Base-by-base conservation (phyloP, 2,329 filamentous ascomycete genomes). In the Trichoderma oligosporum region DNA sequence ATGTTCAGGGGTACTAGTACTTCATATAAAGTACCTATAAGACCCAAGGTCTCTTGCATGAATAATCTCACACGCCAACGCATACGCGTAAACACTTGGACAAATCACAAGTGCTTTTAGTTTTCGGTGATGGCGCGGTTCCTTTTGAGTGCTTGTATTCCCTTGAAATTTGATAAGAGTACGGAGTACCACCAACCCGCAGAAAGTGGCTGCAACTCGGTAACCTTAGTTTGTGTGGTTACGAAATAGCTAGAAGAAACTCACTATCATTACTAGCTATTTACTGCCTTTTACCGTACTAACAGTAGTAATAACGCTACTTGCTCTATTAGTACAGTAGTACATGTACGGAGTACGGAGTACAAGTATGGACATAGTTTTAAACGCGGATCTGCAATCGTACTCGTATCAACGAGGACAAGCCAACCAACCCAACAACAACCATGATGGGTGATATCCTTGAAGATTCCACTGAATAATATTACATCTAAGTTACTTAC, bases 201-300 rank as follows among this genome's bases (percentile, higher is more conserved):
- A 35, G 39, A 31, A 25, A 39, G 39, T 54, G 51, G 51, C 51
- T 45, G 20, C 20, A 42, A 27, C 12, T 54, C 22, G 49, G 29
- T 54, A 39, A 45, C 2, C n/a, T 11, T 54, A 45, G 39, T 18
- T 45, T 4, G 4, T n/a, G n/a, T n/a, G n/a, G n/a, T n/a, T n/a
- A n/a, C n/a, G n/a, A n/a, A n/a, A n/a, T n/a, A n/a, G n/a, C n/a
- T n/a, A n/a, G n/a, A n/a, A n/a, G 27, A 31, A 31, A 6, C 6
- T 31, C 27, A 31, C 11, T 11, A 31, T 31, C 11, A 11, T 6
- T 31, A 31, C 5, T 31, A 31, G 6, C 27, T 31, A 6, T 31
- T 31, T 31, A 6, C 27, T 31, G 6, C 27, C n/a, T n/a, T n/a
- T n/a, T n/a, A n/a, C n/a, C n/a, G n/a, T n/a, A n/a, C n/a, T n/a